Evolutionary conservation across 2,329 filamentous ascomycete genomes (phyloP).

Genomic region (Chaetomium sp.): DNA sequence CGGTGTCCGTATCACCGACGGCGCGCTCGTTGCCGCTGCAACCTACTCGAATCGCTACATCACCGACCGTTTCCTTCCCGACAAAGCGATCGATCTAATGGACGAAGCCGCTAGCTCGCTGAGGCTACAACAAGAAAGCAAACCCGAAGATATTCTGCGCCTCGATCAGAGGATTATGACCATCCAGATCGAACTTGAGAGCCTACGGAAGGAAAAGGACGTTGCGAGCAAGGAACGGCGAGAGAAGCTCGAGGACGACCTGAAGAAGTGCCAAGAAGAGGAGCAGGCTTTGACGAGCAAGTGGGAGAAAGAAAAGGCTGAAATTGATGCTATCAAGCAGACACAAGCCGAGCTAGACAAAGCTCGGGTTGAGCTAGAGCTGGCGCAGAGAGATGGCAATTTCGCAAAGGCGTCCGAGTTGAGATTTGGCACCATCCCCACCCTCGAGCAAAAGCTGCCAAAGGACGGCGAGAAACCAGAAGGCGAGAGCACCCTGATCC

Average conservation of each 20-base stretch:
- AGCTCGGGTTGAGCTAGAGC: conserved; percentile 81
- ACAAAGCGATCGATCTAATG: conserved; percentile 96
- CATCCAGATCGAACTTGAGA: conserved; percentile 95
- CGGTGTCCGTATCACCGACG: conserved; percentile 91
- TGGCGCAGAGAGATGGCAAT: conserved; percentile 83
- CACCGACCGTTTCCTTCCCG: conserved; percentile 90
- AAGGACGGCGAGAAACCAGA: conserved; percentile 62
- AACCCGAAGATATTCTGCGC: conserved; percentile 89
- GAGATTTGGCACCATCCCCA: conserved; percentile 83
- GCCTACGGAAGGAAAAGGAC: conserved; percentile 90
- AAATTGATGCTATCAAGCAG: conserved; percentile 85
- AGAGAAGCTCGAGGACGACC: conserved; percentile 77
- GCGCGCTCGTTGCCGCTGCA: conserved; percentile 86
- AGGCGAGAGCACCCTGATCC: conserved; percentile 65
- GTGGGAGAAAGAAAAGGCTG: conserved; percentile 87
- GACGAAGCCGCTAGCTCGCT: conserved; percentile 92
- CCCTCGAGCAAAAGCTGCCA: conserved; percentile 75
- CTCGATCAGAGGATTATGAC: conserved; percentile 96
- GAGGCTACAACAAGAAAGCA: conserved; percentile 92
- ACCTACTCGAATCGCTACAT: conserved; percentile 95
- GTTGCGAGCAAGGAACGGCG: conserved; percentile 83
- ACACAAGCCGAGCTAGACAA: conserved; percentile 86
- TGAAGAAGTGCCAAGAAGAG: conserved; percentile 78
- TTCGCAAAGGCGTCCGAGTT: conserved; percentile 90
- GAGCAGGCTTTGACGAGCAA: conserved; percentile 72